phyloP scores from a whole-genome alignment of 306 rosid species.

The Lathyrus sativus region DNA sequence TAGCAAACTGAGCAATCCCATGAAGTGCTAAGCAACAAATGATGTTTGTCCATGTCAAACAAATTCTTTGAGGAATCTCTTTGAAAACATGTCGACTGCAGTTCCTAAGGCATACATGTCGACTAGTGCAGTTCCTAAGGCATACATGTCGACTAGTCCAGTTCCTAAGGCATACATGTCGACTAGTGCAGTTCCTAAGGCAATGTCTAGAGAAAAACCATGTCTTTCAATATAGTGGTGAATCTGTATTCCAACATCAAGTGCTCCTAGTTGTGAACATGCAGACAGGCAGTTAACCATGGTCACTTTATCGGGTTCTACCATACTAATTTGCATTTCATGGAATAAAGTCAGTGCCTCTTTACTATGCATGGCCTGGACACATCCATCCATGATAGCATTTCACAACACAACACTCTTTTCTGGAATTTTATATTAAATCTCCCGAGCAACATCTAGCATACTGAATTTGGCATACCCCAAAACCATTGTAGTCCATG shows the following conservation, averaged over 20 bases:
- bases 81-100: no score
- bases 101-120: no score
- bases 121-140: no score
- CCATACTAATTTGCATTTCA: constrained; percentile 66
- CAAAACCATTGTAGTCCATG: constrained; percentile 77
- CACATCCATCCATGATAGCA: constrained; percentile 76
- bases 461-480: constrained; percentile 73
- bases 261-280: constrained; percentile 81
- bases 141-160: no score
- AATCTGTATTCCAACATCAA: constrained; percentile 77
- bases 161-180: constrained; percentile 89
- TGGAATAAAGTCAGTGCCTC: constrained; percentile 76
- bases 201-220: constrained; percentile 50
- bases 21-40: constrained; percentile 75
- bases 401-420: constrained; percentile 73
- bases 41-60: constrained; percentile 83
- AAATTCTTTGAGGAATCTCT: constrained; percentile 64
- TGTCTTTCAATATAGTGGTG: constrained; percentile 65
- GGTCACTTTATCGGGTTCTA: constrained; percentile 70
- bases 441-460: constrained; percentile 54
- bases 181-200: constrained; percentile 73
- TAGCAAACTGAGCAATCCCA: constrained; percentile 61
- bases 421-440: constrained; percentile 66
- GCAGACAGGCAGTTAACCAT: constrained; percentile 68
- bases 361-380: constrained; percentile 66